Evolutionary conservation across 176 grass and related monocot species (phyloP), one percentile per base, ranked within the genome.

Genomic region (Neostapfia colusana): DNA sequence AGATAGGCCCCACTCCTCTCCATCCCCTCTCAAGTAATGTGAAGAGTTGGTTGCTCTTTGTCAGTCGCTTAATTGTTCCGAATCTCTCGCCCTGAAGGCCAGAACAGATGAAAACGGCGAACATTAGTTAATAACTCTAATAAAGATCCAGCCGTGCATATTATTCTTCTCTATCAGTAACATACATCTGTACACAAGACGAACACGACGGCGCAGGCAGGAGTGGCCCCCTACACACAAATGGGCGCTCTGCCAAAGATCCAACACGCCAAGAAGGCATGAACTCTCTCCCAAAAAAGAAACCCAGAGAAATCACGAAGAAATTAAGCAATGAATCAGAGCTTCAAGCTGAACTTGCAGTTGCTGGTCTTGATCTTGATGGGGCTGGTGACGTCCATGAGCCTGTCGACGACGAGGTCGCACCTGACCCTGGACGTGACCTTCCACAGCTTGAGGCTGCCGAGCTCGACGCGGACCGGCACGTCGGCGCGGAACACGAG

Each of bases 331-430:
- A 61, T 5, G 4, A 34, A 20, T 92, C 87, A 92, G 25, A 90
- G 79, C 86, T 90, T 88, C 10, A 97, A 31, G 15, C 90, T 28
- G 66, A 97, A 97, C 75, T 97, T 97, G 87, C 93, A 97, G 86
- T 76, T 93, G 80, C 90, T 97, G 81, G 70, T 80, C 93, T 90
- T 97, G 82, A 97, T 92, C 82, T 88, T 90, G 87, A 97, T 90
- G 76, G 85, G 93, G 37, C 58, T 90, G 45, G 63, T 74, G 8
- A 80, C 85, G 9, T 79, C 75, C 75, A 77, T 88, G 79, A 97
- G 79, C 69, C 93, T 97, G 44, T 97, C 87, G 10, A 97, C 86
- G 39, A 97, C 87, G 76, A 97, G 83, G 59, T 89, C 70, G 43
- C 90, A 97, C 1, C 73, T 34, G n/a, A 97, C 93, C 79, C 55